Evolutionary conservation across 192 early-diverging fungal species (phyloP).

Genomic region (Obelidium mucronatum): DNA sequence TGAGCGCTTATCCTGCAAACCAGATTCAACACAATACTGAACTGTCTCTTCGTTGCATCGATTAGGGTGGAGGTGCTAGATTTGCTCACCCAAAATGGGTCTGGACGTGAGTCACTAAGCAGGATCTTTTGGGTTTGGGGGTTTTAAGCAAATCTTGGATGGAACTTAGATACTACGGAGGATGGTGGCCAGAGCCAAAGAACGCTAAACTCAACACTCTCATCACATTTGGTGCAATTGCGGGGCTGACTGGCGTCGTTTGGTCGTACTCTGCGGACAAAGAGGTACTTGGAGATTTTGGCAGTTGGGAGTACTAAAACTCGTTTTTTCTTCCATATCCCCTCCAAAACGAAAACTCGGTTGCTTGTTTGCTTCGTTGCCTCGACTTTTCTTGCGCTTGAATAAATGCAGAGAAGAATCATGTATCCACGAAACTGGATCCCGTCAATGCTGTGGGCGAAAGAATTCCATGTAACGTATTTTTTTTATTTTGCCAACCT

Average conservation of each 20-base stretch:
- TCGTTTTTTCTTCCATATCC: slow-evolving; percentile 10
- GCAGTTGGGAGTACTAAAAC: not conserved
- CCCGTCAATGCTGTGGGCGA: slow-evolving; percentile 64
- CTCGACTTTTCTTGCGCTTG: not conserved
- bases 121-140: not conserved
- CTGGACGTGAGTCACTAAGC: slow-evolving; percentile 49
- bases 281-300: slow-evolving; percentile 41
- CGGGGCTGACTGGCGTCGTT: slow-evolving; percentile 36
- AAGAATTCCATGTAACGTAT: slow-evolving; percentile 59
- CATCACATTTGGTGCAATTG: slow-evolving; percentile 42
- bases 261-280: slow-evolving; percentile 45
- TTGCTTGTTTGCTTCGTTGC: not conserved
- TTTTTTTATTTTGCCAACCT: not conserved
- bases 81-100: slow-evolving; percentile 56
- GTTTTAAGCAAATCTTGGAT: too few relatives aligned
- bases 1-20: too few relatives aligned
- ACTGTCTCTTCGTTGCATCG: not conserved
- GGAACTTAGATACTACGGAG: slow-evolving; percentile 45
- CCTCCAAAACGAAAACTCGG: not conserved
- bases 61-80: slow-evolving; percentile 50
- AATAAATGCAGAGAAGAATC: slow-evolving; percentile 43
- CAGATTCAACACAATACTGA: too few relatives aligned
- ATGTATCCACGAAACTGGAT: slow-evolving; percentile 62
- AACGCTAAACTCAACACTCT: slow-evolving; percentile 41
- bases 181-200: slow-evolving; percentile 57